Percentiles rank a stretch among this genome's conserved stretches.
phyloP scores from a whole-genome alignment of 306 rosid genomes.

The Lablab purpureus region DNA sequence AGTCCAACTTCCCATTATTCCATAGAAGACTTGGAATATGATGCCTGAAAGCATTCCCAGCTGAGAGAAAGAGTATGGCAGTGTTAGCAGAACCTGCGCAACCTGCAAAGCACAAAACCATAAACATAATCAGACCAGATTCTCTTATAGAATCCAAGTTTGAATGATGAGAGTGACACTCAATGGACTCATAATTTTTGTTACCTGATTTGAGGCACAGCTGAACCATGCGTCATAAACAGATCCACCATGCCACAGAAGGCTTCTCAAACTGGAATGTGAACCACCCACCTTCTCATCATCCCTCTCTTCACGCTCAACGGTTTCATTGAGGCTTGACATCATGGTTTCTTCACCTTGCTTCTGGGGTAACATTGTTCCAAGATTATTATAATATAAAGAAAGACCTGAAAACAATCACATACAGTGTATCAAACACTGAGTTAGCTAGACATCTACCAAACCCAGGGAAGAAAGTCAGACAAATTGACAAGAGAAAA shows the following conservation, averaged over 20 bases:
- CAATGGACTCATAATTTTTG: neutral
- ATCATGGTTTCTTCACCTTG: conserved; percentile 79
- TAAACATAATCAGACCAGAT: neutral
- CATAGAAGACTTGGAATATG: conserved; percentile 82
- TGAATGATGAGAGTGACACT: conserved; percentile 22
- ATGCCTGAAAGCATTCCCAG: conserved; percentile 88
- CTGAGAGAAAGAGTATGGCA: conserved; percentile 92
- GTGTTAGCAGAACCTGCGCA: conserved; percentile 91
- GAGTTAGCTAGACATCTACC: conserved; percentile 43
- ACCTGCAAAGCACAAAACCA: conserved; percentile 61
- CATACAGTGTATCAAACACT: neutral
- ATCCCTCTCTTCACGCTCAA: conserved; percentile 62
- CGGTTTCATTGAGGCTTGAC: conserved; percentile 55
- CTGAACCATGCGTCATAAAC: conserved; percentile 97
- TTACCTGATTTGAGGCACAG: conserved; percentile 96
- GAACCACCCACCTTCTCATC: conserved; percentile 57
- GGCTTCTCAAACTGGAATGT: conserved; percentile 54
- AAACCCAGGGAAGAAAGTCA: conserved; percentile 20
- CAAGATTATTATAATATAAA: conserved; percentile 1
- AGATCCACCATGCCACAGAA: conserved; percentile 98
- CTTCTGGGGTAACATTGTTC: conserved; percentile 67
- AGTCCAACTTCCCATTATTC: conserved; percentile 96
- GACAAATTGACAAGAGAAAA: neutral
- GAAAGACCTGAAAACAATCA: conserved; percentile 46
- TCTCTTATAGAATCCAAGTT: conserved; percentile 24